Percentiles rank a stretch among this genome's conserved stretches.
Conservation (phyloP, 2,329 filamentous ascomycete species). For the Hypoxylon sp. region DNA sequence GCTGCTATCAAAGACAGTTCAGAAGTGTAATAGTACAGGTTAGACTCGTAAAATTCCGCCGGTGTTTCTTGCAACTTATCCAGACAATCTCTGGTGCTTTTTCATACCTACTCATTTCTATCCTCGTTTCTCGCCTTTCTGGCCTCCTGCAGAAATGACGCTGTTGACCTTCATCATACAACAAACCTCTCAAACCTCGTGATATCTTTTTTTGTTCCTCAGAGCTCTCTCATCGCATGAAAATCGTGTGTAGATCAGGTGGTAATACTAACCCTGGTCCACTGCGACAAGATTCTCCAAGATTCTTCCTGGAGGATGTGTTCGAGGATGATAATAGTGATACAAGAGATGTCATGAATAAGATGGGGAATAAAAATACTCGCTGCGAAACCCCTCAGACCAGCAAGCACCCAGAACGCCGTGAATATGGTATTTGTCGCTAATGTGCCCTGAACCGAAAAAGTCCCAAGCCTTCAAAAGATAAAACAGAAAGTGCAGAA, state of each 20-base stretch:
- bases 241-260: not conserved
- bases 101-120: conserved; percentile 18
- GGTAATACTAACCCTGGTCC: not conserved
- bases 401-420: conserved; percentile 43
- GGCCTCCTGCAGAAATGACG: conserved; percentile 11
- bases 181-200: conserved; percentile 6
- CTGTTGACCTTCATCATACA: conserved; percentile 20
- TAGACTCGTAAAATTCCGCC: conserved; percentile 38
- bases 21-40: conserved; percentile 50
- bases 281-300: conserved; percentile 4
- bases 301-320: conserved; percentile 3
- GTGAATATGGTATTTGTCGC: conserved; percentile 47
- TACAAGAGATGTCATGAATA: conserved; percentile 42
- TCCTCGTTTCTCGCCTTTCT: conserved; percentile 10
- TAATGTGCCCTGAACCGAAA: conserved; percentile 35
- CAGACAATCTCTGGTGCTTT: conserved; percentile 19
- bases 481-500: conserved; percentile 24
- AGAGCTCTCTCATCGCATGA: conserved; percentile 1
- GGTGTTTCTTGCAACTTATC: conserved; percentile 36
- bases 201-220: conserved; percentile 25
- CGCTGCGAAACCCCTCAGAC: conserved; percentile 5
- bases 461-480: conserved; percentile 34
- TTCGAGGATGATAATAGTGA: conserved; percentile 39
- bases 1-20: conserved; percentile 50
- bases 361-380: conserved; percentile 19